Evolutionary conservation across 306 rosid species (phyloP).

Genomic region (Quercus mongolica): DNA sequence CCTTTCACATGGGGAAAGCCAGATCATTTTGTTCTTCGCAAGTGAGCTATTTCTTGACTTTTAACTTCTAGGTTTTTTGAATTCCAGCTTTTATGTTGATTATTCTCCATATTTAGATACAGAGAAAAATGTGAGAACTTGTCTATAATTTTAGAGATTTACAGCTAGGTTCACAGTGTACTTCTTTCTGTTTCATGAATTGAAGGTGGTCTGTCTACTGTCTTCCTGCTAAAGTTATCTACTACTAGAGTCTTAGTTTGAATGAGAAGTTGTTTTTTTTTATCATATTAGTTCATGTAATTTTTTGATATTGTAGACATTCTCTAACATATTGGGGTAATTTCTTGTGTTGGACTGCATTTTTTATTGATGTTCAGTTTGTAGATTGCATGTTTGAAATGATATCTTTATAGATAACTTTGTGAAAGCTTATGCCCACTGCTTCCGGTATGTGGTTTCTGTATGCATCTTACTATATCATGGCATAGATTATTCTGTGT

Average conservation of each 20-base stretch:
- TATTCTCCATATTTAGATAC: not conserved
- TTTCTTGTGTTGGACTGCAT: not conserved
- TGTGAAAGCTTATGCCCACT: not conserved
- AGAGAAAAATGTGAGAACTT: not conserved
- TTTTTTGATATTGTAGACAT: not conserved
- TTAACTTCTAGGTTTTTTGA: not conserved
- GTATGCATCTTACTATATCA: too few relatives aligned
- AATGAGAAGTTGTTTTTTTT: not conserved
- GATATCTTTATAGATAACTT: not conserved
- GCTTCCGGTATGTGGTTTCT: too few relatives aligned
- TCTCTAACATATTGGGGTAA: not conserved
- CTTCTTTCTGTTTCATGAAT: not conserved
- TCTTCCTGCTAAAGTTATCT: not conserved
- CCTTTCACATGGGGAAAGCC: conserved; percentile 93
- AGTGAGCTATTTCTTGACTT: conserved; percentile 42
- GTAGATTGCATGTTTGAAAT: not conserved
- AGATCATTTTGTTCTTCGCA: conserved; percentile 92
- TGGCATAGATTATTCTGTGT: not conserved
- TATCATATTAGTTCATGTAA: not conserved
- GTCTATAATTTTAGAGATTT: not conserved
- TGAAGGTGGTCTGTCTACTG: not conserved
- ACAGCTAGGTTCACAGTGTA: not conserved
- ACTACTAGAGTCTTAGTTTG: not conserved
- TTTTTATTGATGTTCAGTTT: not conserved
- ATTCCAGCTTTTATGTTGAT: conserved; percentile 10